Conservation (phyloP, 2,329 filamentous ascomycete species). For the Aaosphaeria pasadenensis region DNA sequence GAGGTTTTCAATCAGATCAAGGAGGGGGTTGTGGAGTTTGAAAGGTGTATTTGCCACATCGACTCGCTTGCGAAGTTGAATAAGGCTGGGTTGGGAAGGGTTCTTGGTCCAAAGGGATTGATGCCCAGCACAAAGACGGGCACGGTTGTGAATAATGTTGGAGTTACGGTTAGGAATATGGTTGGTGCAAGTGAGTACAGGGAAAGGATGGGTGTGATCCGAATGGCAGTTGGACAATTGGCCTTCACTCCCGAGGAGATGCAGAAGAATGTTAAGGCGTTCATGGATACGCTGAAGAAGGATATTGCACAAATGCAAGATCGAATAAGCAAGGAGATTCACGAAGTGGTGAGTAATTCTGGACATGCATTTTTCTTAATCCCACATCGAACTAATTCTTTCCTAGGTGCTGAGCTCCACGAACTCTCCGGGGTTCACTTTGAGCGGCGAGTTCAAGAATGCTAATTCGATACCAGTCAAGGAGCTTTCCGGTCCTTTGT, state of each 20-base stretch:
- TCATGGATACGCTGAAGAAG: slow-evolving; percentile 73
- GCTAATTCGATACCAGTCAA: slow-evolving; percentile 37
- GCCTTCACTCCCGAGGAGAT: slow-evolving; percentile 85
- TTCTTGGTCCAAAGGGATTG: slow-evolving; percentile 83
- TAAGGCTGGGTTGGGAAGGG: slow-evolving; percentile 74
- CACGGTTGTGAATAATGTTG: slow-evolving; percentile 81
- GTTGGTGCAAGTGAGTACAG: slow-evolving; percentile 83
- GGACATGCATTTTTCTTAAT: background rate
- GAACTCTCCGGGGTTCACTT: slow-evolving; percentile 77
- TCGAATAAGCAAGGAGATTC: slow-evolving; percentile 67
- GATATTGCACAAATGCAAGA: slow-evolving; percentile 68
- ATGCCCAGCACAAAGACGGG: slow-evolving; percentile 90
- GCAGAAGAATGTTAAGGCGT: slow-evolving; percentile 75
- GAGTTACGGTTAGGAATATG: slow-evolving; percentile 72
- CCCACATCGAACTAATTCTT: slow-evolving; percentile 37
- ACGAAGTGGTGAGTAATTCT: slow-evolving; percentile 58
- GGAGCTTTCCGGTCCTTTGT: slow-evolving; percentile 36
- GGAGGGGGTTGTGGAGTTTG: slow-evolving; percentile 77
- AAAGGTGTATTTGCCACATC: slow-evolving; percentile 81
- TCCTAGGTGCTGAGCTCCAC: slow-evolving; percentile 77
- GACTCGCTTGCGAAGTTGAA: slow-evolving; percentile 74
- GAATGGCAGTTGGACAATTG: slow-evolving; percentile 88
- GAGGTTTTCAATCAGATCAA: slow-evolving; percentile 77
- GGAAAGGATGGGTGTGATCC: slow-evolving; percentile 78
- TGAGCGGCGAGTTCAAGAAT: slow-evolving; percentile 75